Evolutionary conservation across 2,329 filamentous ascomycete species (phyloP), one percentile per base, ranked within the genome.

Genomic region (Cordyceps pruinosa): DNA sequence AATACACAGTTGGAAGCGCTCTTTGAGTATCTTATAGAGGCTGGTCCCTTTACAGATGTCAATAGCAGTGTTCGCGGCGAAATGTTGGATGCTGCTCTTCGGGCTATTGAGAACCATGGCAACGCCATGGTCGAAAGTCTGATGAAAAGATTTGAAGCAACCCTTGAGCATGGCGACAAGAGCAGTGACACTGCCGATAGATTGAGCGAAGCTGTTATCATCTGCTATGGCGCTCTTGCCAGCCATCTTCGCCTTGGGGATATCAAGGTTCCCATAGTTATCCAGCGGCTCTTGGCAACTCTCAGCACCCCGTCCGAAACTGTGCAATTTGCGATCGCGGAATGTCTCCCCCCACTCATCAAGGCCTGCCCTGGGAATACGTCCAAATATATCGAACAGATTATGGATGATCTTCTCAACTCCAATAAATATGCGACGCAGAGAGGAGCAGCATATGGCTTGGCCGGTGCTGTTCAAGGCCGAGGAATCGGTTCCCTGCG

Each of bases 131-230:
- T 99, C 4, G 92, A 97, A 67, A 84, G 87, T 62, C 76, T 99
- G 56, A 99, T 99, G 92, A 84, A 87, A 66, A 85, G 93, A 15
- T 95, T 97, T 66, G 94, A 99, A 71, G 81, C 80, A 25, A 91
- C 90, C 0, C 78, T 99, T n/a, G 91, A 93, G 67, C 86, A 85
- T 3, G 88, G 91, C 3, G 90, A 94, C 69, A 89, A 88, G 68
- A 87, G 85, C 58, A 91, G 87, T 1, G 85, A 92, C 63, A 84
- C 87, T 55, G 86, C 89, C 19, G 95, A 99, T 71, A 84, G 90
- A 59, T 88, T 97, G 61, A 97, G 97, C 64, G 94, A 99, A 73
- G 94, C 95, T 19, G 92, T 99, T 53, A 92, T 99, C 64, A 94
- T 99, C 65, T 87, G 99, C 70, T 99, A 99, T 66, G 94, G 94